Evolutionary conservation across 345 rosid species (phyloP).

Genomic region (Adansonia digitata): DNA sequence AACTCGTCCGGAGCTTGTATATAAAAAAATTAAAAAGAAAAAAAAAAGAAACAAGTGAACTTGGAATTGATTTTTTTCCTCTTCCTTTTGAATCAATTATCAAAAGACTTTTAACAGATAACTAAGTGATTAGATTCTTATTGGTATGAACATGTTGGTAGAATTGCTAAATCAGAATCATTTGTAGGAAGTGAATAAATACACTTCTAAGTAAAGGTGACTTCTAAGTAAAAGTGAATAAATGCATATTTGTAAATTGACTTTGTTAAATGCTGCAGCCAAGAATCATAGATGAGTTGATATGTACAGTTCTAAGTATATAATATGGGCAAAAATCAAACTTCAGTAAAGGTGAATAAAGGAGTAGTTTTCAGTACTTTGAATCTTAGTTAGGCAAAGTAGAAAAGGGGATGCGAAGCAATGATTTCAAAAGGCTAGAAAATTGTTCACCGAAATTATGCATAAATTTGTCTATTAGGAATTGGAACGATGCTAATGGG

Average conservation of each 20-base stretch:
- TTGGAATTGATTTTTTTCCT: neutral
- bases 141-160: neutral
- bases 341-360: neutral
- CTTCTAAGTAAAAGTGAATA: too few species aligned
- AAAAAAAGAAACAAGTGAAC: neutral
- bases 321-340: neutral
- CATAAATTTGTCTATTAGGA: neutral
- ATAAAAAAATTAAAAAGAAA: too few species aligned
- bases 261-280: constrained; percentile 1
- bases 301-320: neutral
- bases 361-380: neutral
- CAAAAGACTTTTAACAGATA: neutral
- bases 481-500: neutral
- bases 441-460: too few species aligned
- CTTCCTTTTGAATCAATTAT: neutral
- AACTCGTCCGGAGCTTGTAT: too few species aligned
- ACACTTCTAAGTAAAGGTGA: too few species aligned
- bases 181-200: neutral
- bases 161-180: neutral
- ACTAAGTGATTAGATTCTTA: neutral
- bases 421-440: neutral
- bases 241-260: neutral
- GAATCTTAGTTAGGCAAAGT: neutral
- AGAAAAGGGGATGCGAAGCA: neutral
- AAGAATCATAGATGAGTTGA: neutral